Evolutionary conservation across 352 stramenopile genomes (phyloP).

Genomic region (Blastocystis sp.): DNA sequence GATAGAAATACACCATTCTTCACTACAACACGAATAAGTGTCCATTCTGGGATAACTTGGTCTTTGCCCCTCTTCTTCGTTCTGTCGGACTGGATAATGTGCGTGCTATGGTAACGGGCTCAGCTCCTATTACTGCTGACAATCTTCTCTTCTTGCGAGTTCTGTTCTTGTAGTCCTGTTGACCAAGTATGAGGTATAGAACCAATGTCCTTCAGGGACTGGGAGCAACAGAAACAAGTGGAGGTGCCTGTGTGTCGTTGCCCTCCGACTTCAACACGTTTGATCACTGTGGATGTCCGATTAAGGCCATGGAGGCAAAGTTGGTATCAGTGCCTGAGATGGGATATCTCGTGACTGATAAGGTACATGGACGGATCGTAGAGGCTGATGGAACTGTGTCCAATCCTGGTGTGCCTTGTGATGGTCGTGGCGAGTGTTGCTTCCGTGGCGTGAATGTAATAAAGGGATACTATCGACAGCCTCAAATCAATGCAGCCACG

Average conservation of each 20-base stretch:
- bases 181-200: conserved; percentile 73
- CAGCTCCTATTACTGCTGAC: conserved; percentile 80
- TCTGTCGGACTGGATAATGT: conserved; percentile 82
- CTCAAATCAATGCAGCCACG: conserved; percentile 79
- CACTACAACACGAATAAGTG: conserved; percentile 63
- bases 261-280: conserved; percentile 71
- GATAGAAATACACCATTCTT: conserved; percentile 13
- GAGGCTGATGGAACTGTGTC: conserved; percentile 45
- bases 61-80: conserved; percentile 86
- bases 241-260: conserved; percentile 68
- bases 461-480: conserved; percentile 87
- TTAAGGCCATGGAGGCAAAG: conserved; percentile 71
- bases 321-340: conserved; percentile 60
- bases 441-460: conserved; percentile 76
- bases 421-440: conserved; percentile 72
- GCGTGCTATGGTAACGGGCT: conserved; percentile 82
- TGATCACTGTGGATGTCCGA: conserved; percentile 81
- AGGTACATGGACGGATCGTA: conserved; percentile 5
- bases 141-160: conserved; percentile 63
- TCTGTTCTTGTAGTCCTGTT: conserved; percentile 79
- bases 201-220: conserved; percentile 86
- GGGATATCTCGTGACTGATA: conserved; percentile 56
- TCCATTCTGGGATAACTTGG: conserved; percentile 82
- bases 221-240: conserved; percentile 85
- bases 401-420: conserved; percentile 68